Evolutionary conservation across 371 early-diverging fungal species (phyloP), one percentile per base, ranked within the genome.

Genomic region (Enterocytospora artemiae): DNA sequence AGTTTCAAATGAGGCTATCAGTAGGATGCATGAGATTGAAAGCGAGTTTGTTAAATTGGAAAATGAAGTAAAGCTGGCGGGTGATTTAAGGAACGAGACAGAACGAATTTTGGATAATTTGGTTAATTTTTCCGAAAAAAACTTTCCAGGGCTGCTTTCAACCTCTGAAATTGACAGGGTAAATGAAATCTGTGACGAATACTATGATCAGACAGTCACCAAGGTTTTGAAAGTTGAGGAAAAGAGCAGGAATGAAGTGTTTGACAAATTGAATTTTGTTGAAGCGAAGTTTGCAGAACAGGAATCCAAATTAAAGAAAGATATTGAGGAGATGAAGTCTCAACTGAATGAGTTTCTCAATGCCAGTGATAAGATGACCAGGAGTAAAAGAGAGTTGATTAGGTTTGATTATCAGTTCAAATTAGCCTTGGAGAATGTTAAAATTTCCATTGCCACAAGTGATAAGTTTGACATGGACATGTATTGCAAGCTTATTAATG

Each of bases 81-180:
- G 64, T 48, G 36, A 51, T 18, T 28, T 69, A 39, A 69, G 69
- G 54, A 63, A 63, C 63, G 50, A 49, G 27, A 36, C 57, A 49
- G 64, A 63, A 54, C 57, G 39, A 7, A 48, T 52, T 53, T 25
- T 56, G 16, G 36, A 51, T 24, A 44, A 50, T 34, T 44, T 67
- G 27, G 50, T 44, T 27, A 44, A 53, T 46, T 27, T 22, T 34
- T 24, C 60, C 2, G 2, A 49, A 16, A 27, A 25, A 12, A 67
- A 32, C 7, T 59, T 67, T 24, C 28, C 36, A 1, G 45, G 52
- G 20, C 22, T 65, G 3, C 39, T 53, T 51, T 58, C 14, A 24
- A 34, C 39, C 0, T 50, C 57, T n/a, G 66, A 65, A 9, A 2
- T 48, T 28, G 36, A 41, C 43, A 33, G 16, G 18, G 59, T 55